These are phyloP conservation scores for Mollisia scopiformis DNA, from an alignment of 2,329 filamentous ascomycete genomes.

Conservation along the genomic window DNA sequence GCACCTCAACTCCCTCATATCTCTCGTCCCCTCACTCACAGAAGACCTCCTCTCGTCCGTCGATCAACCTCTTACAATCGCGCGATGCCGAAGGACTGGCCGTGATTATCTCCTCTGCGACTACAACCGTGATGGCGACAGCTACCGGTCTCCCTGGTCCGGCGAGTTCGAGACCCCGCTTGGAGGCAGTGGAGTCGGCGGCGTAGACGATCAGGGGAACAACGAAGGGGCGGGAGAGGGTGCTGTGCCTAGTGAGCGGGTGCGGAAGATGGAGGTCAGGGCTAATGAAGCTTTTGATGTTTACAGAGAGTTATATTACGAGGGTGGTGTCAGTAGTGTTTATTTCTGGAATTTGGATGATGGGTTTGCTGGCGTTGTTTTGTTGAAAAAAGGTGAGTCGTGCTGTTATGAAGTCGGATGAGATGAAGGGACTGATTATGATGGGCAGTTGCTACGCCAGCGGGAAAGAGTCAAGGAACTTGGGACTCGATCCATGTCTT, in stretches of 20 bases:
- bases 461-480: constrained; percentile 71
- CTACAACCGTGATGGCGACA: constrained; percentile 99
- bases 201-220: constrained; percentile 50
- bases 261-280: constrained; percentile 90
- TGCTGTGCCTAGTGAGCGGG: constrained; percentile 85
- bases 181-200: constrained; percentile 61
- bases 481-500: constrained; percentile 99
- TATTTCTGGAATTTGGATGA: constrained; percentile 99
- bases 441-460: constrained; percentile 66
- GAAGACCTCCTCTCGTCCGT: constrained; percentile 98
- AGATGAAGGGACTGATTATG: constrained; percentile 1
- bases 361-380: constrained; percentile 92
- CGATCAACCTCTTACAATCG: constrained; percentile 88
- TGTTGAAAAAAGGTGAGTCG: constrained; percentile 83
- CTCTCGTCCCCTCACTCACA: constrained; percentile 86
- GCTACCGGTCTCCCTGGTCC: constrained; percentile 97
- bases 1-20: constrained; percentile 88
- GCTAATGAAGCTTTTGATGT: constrained; percentile 97
- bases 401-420: not conserved
- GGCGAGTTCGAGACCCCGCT: constrained; percentile 96
- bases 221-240: constrained; percentile 72
- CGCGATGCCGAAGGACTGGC: constrained; percentile 84
- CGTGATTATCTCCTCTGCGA: constrained; percentile 98
- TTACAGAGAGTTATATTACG: constrained; percentile 95
- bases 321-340: constrained; percentile 92